phyloP scores from a whole-genome alignment of 495 filamentous ascomycete species.

The Hyaloscypha bicolor region DNA sequence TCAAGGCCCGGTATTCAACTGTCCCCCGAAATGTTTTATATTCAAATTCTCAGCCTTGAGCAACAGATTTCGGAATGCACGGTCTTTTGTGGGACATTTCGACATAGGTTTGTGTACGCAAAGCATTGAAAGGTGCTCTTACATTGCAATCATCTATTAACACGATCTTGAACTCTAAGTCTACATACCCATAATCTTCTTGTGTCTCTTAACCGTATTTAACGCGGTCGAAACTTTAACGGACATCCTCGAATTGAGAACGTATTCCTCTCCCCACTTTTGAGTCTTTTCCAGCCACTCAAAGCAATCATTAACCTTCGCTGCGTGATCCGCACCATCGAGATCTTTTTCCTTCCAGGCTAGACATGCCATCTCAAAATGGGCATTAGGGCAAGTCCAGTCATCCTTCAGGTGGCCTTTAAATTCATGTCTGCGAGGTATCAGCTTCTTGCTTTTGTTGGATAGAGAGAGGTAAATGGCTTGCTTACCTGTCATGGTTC shows the following conservation, averaged over 20 bases:
- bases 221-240: constrained; percentile 80
- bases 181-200: constrained; percentile 30
- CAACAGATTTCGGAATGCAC: too few species aligned
- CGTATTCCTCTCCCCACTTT: constrained; percentile 75
- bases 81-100: too few species aligned
- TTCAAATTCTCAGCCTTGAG: too few species aligned
- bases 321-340: constrained; percentile 26
- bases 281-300: constrained; percentile 76
- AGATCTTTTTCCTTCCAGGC: constrained; percentile 65
- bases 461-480: constrained; percentile 26
- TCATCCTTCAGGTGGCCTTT: constrained; percentile 78
- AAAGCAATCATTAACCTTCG: constrained; percentile 65
- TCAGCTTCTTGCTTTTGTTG: constrained; percentile 6
- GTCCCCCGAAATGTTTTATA: too few species aligned
- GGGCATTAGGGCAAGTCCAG: constrained; percentile 76
- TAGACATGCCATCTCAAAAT: constrained; percentile 88
- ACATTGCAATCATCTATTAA: neutral
- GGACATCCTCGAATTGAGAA: constrained; percentile 84
- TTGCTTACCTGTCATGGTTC: constrained; percentile 54
- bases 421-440: constrained; percentile 53
- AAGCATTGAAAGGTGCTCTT: neutral
- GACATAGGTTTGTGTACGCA: too few species aligned
- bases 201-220: constrained; percentile 76
- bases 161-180: neutral
- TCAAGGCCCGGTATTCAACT: too few species aligned